phyloP scores from a whole-genome alignment of 192 early-diverging fungal genomes.

The Podila epicladia region DNA sequence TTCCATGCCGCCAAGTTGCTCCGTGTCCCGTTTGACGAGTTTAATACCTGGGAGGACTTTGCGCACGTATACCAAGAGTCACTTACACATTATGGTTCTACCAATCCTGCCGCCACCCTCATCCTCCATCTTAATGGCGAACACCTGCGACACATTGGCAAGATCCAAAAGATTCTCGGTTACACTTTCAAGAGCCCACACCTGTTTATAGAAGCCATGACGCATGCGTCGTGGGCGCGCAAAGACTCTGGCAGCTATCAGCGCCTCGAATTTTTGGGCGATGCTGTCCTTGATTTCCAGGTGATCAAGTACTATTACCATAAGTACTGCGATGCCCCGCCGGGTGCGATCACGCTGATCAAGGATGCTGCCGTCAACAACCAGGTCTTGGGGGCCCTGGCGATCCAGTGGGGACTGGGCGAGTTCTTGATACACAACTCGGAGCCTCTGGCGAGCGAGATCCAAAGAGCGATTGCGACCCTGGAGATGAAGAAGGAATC shows the following conservation, averaged over 20 bases:
- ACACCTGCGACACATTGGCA: slow-evolving; percentile 1
- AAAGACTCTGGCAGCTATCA: slow-evolving; percentile 77
- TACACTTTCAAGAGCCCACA: slow-evolving; percentile 77
- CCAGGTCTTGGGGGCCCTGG: slow-evolving; percentile 78
- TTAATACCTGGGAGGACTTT: slow-evolving; percentile 62
- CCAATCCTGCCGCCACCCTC: no score
- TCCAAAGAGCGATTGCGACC: slow-evolving; percentile 64
- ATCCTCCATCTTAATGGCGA: no score
- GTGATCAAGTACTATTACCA: slow-evolving; percentile 78
- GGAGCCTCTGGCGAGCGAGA: slow-evolving; percentile 58
- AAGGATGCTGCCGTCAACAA: slow-evolving; percentile 92
- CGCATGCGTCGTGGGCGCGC: slow-evolving; percentile 78
- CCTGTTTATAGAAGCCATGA: slow-evolving; percentile 82
- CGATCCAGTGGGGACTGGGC: slow-evolving; percentile 72
- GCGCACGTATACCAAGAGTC: slow-evolving; percentile 23
- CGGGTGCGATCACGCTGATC: slow-evolving; percentile 84
- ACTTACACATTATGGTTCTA: no score
- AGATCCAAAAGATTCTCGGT: slow-evolving; percentile 55
- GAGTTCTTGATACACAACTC: slow-evolving; percentile 74
- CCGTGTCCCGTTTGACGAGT: slow-evolving; percentile 64
- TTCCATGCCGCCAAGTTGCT: slow-evolving; percentile 64
- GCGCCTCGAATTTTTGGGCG: slow-evolving; percentile 91
- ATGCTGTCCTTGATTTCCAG: slow-evolving; percentile 84
- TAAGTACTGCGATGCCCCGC: slow-evolving; percentile 70
- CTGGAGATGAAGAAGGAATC: slow-evolving; percentile 53